Evolutionary conservation across 2,329 filamentous ascomycete species (phyloP).

Genomic region (Sphaerulina populicola): DNA sequence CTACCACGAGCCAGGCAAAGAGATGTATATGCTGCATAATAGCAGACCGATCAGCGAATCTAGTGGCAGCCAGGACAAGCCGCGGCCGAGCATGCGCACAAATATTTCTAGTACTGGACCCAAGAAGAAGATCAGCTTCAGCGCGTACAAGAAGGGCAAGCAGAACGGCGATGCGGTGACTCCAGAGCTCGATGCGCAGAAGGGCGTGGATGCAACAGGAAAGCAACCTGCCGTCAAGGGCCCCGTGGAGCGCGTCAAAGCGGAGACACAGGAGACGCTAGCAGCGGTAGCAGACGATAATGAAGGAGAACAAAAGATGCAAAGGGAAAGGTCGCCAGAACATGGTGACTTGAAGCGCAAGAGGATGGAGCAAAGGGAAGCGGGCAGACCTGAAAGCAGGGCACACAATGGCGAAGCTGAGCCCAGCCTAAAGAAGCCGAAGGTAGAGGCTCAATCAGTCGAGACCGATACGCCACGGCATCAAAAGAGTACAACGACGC

Average conservation of each 20-base stretch:
- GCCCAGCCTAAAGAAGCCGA: conserved; percentile 12
- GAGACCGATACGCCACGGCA: conserved; percentile 1
- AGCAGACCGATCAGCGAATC: conserved; percentile 27
- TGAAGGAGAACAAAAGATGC: conserved; percentile 12
- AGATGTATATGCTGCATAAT: conserved; percentile 26
- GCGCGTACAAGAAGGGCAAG: conserved; percentile 53
- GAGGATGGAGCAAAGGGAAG: conserved; percentile 11
- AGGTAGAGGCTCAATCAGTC: conserved; percentile 1
- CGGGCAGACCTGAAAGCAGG: not conserved
- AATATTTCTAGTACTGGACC: conserved; percentile 37
- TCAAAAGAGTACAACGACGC: not conserved
- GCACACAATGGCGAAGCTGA: not conserved
- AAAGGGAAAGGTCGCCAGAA: conserved; percentile 12
- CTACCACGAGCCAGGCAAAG: conserved; percentile 46
- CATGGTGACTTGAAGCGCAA: conserved; percentile 27
- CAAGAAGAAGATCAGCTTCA: conserved; percentile 56
- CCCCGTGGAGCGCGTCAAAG: conserved; percentile 29
- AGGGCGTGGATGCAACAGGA: conserved; percentile 15
- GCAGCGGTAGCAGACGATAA: conserved; percentile 23
- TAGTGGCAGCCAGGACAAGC: conserved; percentile 14
- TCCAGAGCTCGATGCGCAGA: conserved; percentile 17
- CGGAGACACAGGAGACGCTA: conserved; percentile 29
- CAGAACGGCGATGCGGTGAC: conserved; percentile 34
- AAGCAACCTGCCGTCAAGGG: conserved; percentile 29
- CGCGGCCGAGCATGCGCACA: conserved; percentile 32